Evolutionary conservation across 1,284 basidiomycete species (phyloP), one percentile per base, ranked within the genome.

Genomic region (Melampsora americana): DNA sequence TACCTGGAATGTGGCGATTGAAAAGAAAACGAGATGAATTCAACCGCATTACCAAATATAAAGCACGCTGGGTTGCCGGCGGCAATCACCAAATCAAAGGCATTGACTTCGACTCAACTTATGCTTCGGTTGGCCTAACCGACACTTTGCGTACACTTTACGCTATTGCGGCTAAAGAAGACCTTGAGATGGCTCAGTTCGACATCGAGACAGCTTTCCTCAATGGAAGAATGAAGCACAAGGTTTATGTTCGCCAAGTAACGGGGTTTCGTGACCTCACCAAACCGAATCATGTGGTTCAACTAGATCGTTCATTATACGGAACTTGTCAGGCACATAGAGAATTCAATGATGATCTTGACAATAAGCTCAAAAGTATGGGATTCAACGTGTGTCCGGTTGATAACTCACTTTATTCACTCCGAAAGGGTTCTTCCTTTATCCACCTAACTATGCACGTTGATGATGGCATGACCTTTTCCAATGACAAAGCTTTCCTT

Each of bases 311-410:
- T 12, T 67, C 66, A 9, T 23, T 67, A 48, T 67, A 67, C 46
- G 66, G 66, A 6, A 67, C 66, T 26, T 14, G 30, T n/a, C 32
- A 67, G 26, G 66, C 66, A 18, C 66, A 42, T 67, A 30, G 26
- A 46, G 26, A 67, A 48, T 67, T 65, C 30, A 65, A 65, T 35
- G 35, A 30, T 7, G 62, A 65, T 35, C n/a, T 65, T 11, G 20
- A 39, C 26, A 6, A 65, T 28, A 65, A 65, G 20, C 32, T 65
- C 6, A 28, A 9, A 28, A 65, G 46, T 48, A 48, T 48, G 11
- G 46, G 46, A 11, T 48, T 48, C 46, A 48, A 48, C 11, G 11
- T 48, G 6, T 65, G 18, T 39, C 16, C 32, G 23, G 62, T 28
- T 39, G 32, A 65, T 39, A 16, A 39, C 23, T 65, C 30, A 6